These are phyloP conservation scores for Schizosaccharomyces osmophilus DNA, from an alignment of 805 yeast species.

Conservation along the genomic window DNA sequence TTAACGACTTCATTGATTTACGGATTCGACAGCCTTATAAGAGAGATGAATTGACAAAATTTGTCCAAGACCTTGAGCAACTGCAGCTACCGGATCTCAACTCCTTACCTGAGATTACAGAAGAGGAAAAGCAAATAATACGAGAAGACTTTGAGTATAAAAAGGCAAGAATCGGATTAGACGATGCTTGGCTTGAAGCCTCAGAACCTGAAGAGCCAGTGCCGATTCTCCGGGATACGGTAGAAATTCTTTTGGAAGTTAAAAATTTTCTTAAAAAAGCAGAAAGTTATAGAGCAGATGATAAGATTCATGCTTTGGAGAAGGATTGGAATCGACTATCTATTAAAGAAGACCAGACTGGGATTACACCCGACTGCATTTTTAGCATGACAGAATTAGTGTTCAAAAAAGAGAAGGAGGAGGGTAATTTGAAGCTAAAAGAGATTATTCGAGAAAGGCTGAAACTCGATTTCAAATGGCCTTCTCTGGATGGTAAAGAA, in stretches of 20 bases:
- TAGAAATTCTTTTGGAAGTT: background rate
- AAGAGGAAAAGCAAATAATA: background rate
- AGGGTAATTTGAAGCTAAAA: background rate
- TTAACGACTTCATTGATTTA: background rate
- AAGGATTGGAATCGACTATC: background rate
- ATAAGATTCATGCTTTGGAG: background rate
- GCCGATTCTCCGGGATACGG: background rate
- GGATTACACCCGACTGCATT: background rate
- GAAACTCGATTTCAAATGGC: background rate
- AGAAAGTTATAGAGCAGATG: background rate
- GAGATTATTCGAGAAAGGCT: background rate
- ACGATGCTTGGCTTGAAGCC: background rate
- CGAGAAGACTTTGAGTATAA: background rate
- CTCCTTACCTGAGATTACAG: background rate
- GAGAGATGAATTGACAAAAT: background rate
- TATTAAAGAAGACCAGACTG: background rate
- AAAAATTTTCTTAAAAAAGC: background rate
- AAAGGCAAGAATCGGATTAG: background rate
- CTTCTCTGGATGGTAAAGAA: background rate
- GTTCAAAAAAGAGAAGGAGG: background rate
- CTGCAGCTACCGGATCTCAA: background rate
- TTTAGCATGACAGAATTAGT: background rate
- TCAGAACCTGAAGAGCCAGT: background rate
- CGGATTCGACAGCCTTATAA: background rate
- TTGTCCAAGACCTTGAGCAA: background rate